These are phyloP conservation scores for Cardiospermum halicacabum DNA, from an alignment of 345 rosid species.

Conservation along the genomic window DNA sequence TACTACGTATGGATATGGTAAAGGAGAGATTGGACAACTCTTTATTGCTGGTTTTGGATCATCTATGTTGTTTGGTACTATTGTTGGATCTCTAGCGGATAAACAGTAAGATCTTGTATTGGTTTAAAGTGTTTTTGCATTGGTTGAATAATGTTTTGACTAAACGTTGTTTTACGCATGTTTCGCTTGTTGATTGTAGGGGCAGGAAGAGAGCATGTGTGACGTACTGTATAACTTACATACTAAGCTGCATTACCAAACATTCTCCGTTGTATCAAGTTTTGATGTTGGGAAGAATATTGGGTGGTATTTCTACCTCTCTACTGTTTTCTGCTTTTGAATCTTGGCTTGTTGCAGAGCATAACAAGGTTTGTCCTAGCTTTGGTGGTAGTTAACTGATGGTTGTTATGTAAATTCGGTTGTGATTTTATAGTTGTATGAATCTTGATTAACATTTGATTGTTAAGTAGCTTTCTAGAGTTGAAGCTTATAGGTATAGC, in stretches of 20 bases:
- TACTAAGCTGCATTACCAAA: constrained; percentile 69
- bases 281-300: constrained; percentile 62
- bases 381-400: background rate
- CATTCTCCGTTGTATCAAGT: constrained; percentile 70
- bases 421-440: background rate
- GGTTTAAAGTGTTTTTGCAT: background rate
- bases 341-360: constrained; percentile 87
- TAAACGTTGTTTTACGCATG: background rate
- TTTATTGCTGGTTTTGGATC: constrained; percentile 81
- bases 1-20: constrained; percentile 59
- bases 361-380: constrained; percentile 49
- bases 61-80: constrained; percentile 75
- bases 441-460: too few species aligned
- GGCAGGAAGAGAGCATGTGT: constrained; percentile 67
- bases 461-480: too few species aligned
- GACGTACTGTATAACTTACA: constrained; percentile 67
- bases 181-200: constrained; percentile 24
- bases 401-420: too few species aligned
- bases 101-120: constrained; percentile 42
- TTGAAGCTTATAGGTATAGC: background rate
- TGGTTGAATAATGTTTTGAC: background rate
- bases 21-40: constrained; percentile 69
- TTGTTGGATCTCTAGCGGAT: constrained; percentile 77
- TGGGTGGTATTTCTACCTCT: constrained; percentile 81
- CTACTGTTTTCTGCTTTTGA: constrained; percentile 72